A percentile compares a stretch with the other conserved stretches of the same genome.
phyloP scores from a whole-genome alignment of 495 filamentous ascomycete genomes.

The Penicillium verhagenii region DNA sequence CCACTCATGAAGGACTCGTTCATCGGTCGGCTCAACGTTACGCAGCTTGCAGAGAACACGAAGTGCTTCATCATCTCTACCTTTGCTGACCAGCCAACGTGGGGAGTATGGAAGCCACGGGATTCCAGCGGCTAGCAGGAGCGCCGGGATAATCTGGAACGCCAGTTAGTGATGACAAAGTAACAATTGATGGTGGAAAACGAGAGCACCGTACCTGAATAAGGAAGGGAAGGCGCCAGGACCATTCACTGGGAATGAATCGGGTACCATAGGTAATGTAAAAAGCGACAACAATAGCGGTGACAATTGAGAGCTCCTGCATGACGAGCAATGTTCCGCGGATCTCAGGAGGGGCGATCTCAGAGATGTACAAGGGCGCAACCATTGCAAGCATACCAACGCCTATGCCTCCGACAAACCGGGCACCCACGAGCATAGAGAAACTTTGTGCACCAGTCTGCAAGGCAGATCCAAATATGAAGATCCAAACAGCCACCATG shows the following conservation, averaged over 20 bases:
- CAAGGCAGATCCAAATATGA: constrained; percentile 48
- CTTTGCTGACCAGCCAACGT: constrained; percentile 77
- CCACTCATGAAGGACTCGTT: too few species aligned
- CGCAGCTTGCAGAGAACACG: too few species aligned
- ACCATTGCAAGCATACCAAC: constrained; percentile 56
- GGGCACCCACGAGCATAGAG: constrained; percentile 62
- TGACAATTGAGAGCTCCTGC: constrained; percentile 25
- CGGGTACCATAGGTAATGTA: constrained; percentile 11
- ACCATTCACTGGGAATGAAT: constrained; percentile 44
- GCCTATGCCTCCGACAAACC: constrained; percentile 66
- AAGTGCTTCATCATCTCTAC: too few species aligned
- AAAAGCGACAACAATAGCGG: constrained; percentile 35
- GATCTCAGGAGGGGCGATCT: constrained; percentile 12
- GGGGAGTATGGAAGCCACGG: constrained; percentile 73
- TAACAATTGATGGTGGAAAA: too few species aligned
- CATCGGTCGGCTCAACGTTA: too few species aligned
- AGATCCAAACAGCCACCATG: constrained; percentile 50
- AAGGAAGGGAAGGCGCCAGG: constrained; percentile 74
- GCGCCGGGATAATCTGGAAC: constrained; percentile 68
- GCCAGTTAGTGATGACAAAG: too few species aligned
- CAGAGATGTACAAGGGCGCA: constrained; percentile 14
- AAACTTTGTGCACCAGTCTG: constrained; percentile 53
- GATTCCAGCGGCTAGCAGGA: constrained; percentile 63
- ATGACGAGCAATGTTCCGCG: constrained; percentile 14
- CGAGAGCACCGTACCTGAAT: too few species aligned